A percentile compares a stretch with the other conserved stretches of the same genome.
phyloP scores from a whole-genome alignment of 2,329 filamentous ascomycete species.

The Tolypocladium paradoxum region DNA sequence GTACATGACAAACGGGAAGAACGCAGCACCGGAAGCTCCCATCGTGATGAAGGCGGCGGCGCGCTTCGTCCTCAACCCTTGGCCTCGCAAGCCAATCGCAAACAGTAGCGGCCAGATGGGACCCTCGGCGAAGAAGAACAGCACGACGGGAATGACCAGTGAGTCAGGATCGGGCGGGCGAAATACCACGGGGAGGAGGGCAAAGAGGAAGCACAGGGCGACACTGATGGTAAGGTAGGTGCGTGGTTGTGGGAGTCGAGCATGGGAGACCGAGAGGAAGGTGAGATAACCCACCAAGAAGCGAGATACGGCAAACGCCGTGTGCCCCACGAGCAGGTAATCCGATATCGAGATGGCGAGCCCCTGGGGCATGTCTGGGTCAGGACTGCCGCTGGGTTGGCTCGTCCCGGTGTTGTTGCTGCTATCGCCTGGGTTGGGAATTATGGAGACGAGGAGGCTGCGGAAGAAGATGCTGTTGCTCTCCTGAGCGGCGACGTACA shows the following conservation, averaged over 20 bases:
- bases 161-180: constrained; percentile 34
- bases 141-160: constrained; percentile 48
- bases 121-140: constrained; percentile 73
- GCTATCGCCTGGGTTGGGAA: constrained; percentile 16
- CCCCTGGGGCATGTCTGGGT: constrained; percentile 25
- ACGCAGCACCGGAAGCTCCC: constrained; percentile 60
- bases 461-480: constrained; percentile 51
- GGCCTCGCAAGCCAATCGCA: constrained; percentile 65
- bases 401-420: constrained; percentile 10
- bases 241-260: constrained; percentile 50
- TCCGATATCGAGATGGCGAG: constrained; percentile 47
- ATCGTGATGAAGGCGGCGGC: constrained; percentile 70
- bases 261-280: constrained; percentile 37
- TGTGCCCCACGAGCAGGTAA: constrained; percentile 62
- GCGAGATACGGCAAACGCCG: constrained; percentile 61
- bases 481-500: constrained; percentile 67
- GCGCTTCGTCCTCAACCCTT: constrained; percentile 71
- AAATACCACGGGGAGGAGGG: constrained; percentile 36
- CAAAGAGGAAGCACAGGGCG: constrained; percentile 47
- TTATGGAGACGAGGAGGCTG: constrained; percentile 32
- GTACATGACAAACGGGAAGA: constrained; percentile 66
- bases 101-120: constrained; percentile 78
- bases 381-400: constrained; percentile 14
- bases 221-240: constrained; percentile 58
- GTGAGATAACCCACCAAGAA: constrained; percentile 58